Percentiles rank a stretch among this genome's conserved stretches.
Evolutionary conservation across 805 yeast genomes (phyloP).

Genomic region (Vanderwaltozyma verrucispora): DNA sequence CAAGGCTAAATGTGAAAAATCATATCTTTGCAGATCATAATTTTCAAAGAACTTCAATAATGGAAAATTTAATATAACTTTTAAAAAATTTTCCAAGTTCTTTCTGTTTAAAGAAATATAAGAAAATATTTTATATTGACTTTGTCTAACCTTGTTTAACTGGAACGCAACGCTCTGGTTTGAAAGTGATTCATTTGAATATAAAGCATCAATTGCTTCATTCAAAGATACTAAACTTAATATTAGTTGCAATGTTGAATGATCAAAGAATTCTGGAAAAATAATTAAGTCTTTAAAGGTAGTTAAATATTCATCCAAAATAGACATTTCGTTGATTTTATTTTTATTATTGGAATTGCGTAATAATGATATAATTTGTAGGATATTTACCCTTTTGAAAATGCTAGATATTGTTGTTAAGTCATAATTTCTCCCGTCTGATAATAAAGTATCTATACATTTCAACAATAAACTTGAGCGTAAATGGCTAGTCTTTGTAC

Average conservation of each 20-base stretch:
- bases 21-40: slow-evolving; percentile 17
- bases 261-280: slow-evolving; percentile 26
- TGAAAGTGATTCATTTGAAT: slow-evolving; percentile 2
- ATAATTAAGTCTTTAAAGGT: slow-evolving; percentile 25
- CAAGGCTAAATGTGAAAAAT: slow-evolving; percentile 11
- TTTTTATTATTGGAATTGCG: slow-evolving; percentile 5
- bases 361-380: slow-evolving; percentile 26
- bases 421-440: slow-evolving; percentile 20
- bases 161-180: neutral
- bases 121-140: slow-evolving; percentile 4
- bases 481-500: neutral
- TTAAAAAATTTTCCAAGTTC: slow-evolving; percentile 14
- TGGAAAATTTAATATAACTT: slow-evolving; percentile 17
- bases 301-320: slow-evolving; percentile 25
- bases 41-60: slow-evolving; percentile 3
- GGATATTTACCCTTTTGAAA: slow-evolving; percentile 24
- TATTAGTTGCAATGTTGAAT: slow-evolving; percentile 8
- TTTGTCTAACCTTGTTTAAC: slow-evolving; percentile 1
- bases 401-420: slow-evolving; percentile 16
- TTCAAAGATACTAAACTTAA: slow-evolving; percentile 10
- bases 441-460: slow-evolving; percentile 11
- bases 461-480: slow-evolving; percentile 11
- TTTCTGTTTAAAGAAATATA: slow-evolving; percentile 7
- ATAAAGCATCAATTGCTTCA: slow-evolving; percentile 10
- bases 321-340: slow-evolving; percentile 12